Evolutionary conservation across 257 asterid genomes (phyloP).

Genomic region (Nicotiana undulata): DNA sequence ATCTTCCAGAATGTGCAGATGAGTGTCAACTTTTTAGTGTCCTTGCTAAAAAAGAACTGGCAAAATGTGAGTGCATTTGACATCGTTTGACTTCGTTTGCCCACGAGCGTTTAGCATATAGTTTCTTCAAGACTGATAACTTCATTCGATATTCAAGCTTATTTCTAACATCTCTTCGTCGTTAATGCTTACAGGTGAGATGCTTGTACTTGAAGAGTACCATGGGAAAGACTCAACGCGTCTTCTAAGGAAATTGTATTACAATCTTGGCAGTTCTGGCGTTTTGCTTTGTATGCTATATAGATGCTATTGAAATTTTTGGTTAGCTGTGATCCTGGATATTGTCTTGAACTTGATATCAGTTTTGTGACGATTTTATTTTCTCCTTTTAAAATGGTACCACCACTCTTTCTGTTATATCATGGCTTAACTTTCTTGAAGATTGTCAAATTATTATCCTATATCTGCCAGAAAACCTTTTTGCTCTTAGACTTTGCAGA

Average conservation of each 20-base stretch:
- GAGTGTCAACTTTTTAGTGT: conserved; percentile 11
- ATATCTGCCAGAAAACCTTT: background rate
- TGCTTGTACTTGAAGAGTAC: conserved; percentile 14
- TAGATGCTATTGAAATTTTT: background rate
- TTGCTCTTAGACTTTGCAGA: background rate
- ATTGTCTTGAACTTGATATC: background rate
- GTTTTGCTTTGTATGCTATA: background rate
- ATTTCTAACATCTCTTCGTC: background rate
- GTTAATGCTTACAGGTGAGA: conserved; percentile 4
- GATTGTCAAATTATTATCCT: background rate
- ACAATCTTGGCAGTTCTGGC: background rate
- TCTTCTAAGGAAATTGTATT: background rate
- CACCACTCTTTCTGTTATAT: background rate
- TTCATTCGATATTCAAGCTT: background rate
- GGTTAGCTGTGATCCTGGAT: background rate
- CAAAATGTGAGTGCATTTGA: conserved; percentile 2
- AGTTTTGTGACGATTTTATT: background rate
- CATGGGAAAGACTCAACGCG: conserved; percentile 14
- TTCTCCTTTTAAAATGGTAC: background rate
- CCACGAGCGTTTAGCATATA: background rate
- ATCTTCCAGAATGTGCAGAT: conserved; percentile 12
- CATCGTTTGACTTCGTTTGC: background rate
- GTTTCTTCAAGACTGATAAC: background rate
- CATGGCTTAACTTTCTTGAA: background rate
- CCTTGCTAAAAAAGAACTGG: conserved; percentile 16